phyloP scores from a whole-genome alignment of 306 rosid species.

The Gillenia trifoliata region DNA sequence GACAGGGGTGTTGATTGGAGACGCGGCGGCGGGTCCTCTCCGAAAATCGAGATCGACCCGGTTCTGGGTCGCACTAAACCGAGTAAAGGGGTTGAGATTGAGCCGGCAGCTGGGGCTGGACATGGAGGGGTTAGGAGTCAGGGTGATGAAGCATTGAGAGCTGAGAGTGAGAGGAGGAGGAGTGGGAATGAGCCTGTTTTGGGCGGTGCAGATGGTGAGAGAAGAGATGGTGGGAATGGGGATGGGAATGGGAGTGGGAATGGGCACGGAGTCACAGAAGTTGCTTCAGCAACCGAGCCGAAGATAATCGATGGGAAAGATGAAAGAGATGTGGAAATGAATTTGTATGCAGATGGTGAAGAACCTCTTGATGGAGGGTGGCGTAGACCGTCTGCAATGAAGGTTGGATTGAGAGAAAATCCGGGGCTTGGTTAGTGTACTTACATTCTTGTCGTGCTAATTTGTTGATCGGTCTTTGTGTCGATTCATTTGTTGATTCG shows the following conservation, averaged over 20 bases:
- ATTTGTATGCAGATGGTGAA: constrained; percentile 33
- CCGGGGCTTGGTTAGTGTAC: constrained; percentile 63
- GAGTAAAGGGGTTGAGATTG: constrained; percentile 52
- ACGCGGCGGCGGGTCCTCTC: constrained; percentile 56
- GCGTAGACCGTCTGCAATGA: constrained; percentile 43
- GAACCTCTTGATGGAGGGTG: constrained; percentile 43
- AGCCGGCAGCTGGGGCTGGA: constrained; percentile 29
- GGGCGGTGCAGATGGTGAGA: constrained; percentile 32
- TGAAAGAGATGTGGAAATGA: constrained; percentile 41
- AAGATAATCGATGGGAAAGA: constrained; percentile 34
- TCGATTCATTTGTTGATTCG: too few relatives aligned
- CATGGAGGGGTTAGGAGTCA: constrained; percentile 37
- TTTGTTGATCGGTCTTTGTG: neutral
- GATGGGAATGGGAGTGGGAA: constrained; percentile 20
- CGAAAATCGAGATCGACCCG: constrained; percentile 85
- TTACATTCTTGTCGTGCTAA: neutral
- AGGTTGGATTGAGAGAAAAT: constrained; percentile 62
- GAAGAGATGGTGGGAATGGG: constrained; percentile 37
- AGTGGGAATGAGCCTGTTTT: constrained; percentile 32
- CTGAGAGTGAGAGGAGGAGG: constrained; percentile 34
- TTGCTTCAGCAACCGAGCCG: constrained; percentile 32
- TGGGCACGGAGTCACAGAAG: constrained; percentile 36
- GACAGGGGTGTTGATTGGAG: constrained; percentile 37
- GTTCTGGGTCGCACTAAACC: constrained; percentile 59
- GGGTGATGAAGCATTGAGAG: constrained; percentile 29